Conservation (phyloP, 2,329 filamentous ascomycete species). For the Aspergillus neoniger region DNA sequence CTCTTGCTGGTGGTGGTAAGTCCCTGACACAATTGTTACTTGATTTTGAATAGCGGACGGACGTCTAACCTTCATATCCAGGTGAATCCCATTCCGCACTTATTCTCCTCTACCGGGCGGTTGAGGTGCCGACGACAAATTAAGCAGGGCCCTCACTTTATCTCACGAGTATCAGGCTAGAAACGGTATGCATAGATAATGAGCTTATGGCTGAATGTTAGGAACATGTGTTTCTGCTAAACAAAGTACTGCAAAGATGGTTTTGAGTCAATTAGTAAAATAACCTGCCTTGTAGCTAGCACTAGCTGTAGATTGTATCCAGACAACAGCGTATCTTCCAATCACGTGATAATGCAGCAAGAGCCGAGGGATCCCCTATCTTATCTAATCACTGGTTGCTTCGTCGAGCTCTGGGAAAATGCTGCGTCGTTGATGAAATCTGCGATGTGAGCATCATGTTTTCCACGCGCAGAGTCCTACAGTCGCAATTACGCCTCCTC, state of each 20-base stretch:
- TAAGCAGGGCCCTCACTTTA: conserved; percentile 14
- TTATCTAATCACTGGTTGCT: conserved; percentile 5
- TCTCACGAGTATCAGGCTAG: neutral
- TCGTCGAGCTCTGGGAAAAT: neutral
- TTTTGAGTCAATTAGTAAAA: neutral
- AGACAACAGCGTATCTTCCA: neutral
- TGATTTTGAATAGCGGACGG: neutral
- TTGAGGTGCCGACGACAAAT: conserved; percentile 50
- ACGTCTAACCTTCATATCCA: conserved; percentile 27
- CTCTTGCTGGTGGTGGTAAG: conserved; percentile 80
- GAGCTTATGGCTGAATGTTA: conserved; percentile 5
- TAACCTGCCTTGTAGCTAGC: neutral
- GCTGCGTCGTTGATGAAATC: conserved; percentile 2
- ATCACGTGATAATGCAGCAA: neutral
- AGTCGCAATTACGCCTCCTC: conserved; percentile 21
- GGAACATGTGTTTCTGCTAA: neutral
- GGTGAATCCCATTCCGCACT: conserved; percentile 55
- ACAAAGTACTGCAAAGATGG: neutral
- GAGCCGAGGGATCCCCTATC: neutral
- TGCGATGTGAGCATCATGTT: conserved; percentile 33
- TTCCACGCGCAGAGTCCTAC: conserved; percentile 27
- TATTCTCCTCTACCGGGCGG: conserved; percentile 53
- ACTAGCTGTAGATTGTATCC: neutral
- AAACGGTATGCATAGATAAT: conserved; percentile 6
- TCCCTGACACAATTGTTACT: conserved; percentile 1